Evolutionary conservation across 805 yeast species (phyloP).

Genomic region (Candida succiphila): DNA sequence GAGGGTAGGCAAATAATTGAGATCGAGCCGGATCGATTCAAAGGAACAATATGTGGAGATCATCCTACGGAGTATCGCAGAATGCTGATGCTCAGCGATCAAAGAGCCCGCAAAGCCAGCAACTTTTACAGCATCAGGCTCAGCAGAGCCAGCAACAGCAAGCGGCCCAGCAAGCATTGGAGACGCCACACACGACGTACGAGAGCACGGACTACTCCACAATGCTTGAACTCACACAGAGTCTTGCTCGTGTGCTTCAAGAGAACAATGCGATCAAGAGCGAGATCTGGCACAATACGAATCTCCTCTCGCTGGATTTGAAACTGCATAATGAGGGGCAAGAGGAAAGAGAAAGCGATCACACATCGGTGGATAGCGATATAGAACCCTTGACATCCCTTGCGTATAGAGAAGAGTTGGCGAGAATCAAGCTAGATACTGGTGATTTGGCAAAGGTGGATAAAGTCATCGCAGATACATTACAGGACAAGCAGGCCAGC

Average conservation of each 20-base stretch:
- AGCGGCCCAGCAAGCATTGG: constrained; percentile 1
- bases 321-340: background rate
- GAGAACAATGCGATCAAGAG: constrained; percentile 14
- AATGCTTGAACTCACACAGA: constrained; percentile 13
- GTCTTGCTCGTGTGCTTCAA: constrained; percentile 7
- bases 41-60: too few species aligned
- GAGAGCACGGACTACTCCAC: constrained; percentile 10
- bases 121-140: background rate
- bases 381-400: background rate
- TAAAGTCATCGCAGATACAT: too few species aligned
- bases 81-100: too few species aligned
- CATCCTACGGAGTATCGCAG: too few species aligned
- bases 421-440: background rate
- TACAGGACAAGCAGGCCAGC: too few species aligned
- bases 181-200: constrained; percentile 11
- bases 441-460: background rate
- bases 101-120: background rate
- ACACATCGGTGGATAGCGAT: background rate
- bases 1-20: too few species aligned
- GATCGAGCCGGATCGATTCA: too few species aligned
- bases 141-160: background rate
- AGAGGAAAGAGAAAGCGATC: background rate
- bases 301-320: constrained; percentile 6
- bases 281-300: constrained; percentile 17
- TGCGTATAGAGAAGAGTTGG: constrained; percentile 2